Conservation (phyloP, 2,329 filamentous ascomycete genomes). For the Rugonectria rugulosa region DNA sequence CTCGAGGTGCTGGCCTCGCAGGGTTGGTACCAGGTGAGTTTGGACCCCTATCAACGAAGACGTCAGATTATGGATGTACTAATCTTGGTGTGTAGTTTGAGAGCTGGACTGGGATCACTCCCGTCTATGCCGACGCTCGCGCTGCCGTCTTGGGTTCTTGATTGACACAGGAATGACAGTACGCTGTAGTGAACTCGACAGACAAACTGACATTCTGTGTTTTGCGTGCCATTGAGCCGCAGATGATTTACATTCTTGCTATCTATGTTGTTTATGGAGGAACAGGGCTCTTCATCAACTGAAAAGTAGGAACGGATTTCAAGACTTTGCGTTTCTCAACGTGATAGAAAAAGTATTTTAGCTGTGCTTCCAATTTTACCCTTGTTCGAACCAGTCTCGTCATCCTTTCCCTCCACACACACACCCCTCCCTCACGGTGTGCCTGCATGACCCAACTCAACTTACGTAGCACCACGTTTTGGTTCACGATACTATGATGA, state of each 20-base stretch:
- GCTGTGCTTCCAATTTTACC: too few relatives aligned
- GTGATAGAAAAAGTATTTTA: neutral
- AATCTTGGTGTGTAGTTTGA: conserved; percentile 64
- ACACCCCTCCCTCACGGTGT: too few relatives aligned
- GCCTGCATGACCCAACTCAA: too few relatives aligned
- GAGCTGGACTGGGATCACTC: conserved; percentile 83
- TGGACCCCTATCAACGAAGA: neutral
- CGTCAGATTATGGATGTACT: conserved; percentile 21
- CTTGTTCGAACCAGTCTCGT: too few relatives aligned
- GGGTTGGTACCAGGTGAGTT: conserved; percentile 81
- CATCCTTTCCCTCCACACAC: too few relatives aligned
- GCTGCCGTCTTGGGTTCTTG: conserved; percentile 59
- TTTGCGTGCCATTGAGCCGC: neutral
- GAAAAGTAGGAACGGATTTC: neutral
- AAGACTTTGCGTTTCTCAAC: neutral
- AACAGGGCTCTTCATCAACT: neutral
- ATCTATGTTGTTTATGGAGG: neutral
- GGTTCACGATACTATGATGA: too few relatives aligned
- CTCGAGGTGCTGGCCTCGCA: conserved; percentile 90
- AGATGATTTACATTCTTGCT: neutral
- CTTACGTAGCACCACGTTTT: too few relatives aligned
- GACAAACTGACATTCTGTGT: neutral
- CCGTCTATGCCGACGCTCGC: conserved; percentile 74
- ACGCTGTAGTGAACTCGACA: neutral
- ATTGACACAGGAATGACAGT: conserved; percentile 5